Conservation (phyloP, 306 rosid genomes). For the Astragalus membranaceus region DNA sequence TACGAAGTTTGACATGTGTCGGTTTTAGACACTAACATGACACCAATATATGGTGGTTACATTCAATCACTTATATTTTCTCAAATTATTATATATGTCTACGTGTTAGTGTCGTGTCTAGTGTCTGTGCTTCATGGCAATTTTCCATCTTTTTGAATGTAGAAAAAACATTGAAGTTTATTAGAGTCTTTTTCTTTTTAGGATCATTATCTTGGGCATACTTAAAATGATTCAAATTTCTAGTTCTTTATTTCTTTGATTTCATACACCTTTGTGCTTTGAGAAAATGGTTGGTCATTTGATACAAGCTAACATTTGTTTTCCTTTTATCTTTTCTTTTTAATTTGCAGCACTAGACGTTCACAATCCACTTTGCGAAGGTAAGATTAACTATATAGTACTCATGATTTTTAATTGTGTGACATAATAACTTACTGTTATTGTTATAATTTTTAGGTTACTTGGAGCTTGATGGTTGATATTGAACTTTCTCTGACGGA, state of each 20-base stretch:
- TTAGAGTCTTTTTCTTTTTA: not conserved
- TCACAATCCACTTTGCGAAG: constrained; percentile 54
- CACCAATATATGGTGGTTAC: no score
- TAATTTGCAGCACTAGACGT: constrained; percentile 52
- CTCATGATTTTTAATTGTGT: constrained; percentile 4
- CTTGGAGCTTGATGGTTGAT: constrained; percentile 34
- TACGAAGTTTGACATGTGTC: no score
- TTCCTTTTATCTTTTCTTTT: not conserved
- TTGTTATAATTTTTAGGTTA: no score
- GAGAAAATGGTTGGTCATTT: not conserved
- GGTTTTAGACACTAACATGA: no score
- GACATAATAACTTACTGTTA: not conserved
- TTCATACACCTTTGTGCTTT: not conserved
- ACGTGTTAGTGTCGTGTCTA: no score
- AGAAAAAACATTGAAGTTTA: not conserved
- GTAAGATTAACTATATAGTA: constrained; percentile 27
- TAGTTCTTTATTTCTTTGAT: not conserved
- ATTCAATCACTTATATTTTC: no score
- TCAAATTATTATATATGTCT: no score
- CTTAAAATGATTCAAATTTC: not conserved
- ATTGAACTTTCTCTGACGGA: constrained; percentile 16
- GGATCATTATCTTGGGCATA: not conserved
- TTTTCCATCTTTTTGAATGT: not conserved
- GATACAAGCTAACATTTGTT: constrained; percentile 21
- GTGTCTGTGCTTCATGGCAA: not conserved